phyloP scores from a whole-genome alignment of 495 filamentous ascomycete genomes.

The Penicillium tannophilum region DNA sequence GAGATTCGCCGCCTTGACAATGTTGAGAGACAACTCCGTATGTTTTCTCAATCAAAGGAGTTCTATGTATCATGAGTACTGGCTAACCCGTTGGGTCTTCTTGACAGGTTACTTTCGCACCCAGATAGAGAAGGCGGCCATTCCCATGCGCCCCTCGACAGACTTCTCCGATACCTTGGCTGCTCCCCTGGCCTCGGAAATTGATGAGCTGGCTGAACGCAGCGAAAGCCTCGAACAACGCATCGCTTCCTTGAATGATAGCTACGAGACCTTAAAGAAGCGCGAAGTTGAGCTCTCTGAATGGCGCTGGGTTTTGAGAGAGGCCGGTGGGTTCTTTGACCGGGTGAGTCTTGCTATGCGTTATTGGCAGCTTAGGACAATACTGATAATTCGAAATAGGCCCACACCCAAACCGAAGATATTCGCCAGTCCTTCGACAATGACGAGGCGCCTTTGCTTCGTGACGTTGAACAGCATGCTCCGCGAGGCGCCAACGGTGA shows the following conservation, averaged over 20 bases:
- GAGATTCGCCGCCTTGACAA: constrained; percentile 97
- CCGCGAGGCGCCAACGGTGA: constrained; percentile 65
- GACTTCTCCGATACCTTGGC: constrained; percentile 84
- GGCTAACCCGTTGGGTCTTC: constrained; percentile 10
- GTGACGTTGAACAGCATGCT: constrained; percentile 80
- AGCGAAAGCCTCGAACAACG: constrained; percentile 90
- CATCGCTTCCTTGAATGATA: constrained; percentile 88
- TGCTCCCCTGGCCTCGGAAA: constrained; percentile 86
- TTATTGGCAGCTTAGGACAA: constrained; percentile 21
- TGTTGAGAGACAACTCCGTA: constrained; percentile 95
- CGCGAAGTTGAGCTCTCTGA: constrained; percentile 95
- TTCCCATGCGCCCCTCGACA: constrained; percentile 79
- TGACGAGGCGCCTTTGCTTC: constrained; percentile 77
- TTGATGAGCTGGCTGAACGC: constrained; percentile 91
- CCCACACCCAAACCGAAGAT: constrained; percentile 93
- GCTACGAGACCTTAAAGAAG: constrained; percentile 97
- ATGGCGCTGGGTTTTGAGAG: constrained; percentile 94
- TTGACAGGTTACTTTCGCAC: constrained; percentile 77
- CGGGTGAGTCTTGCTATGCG: constrained; percentile 47
- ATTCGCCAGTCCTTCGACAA: constrained; percentile 90
- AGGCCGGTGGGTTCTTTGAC: constrained; percentile 97
- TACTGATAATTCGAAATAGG: constrained; percentile 42
- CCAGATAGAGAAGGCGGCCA: constrained; percentile 90
- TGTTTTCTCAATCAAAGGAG: constrained; percentile 27
- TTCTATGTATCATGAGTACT: not conserved